Evolutionary conservation across 179 eudicot genomes (phyloP), one percentile per base, ranked within the genome.

Genomic region (Patellifolia procumbens): DNA sequence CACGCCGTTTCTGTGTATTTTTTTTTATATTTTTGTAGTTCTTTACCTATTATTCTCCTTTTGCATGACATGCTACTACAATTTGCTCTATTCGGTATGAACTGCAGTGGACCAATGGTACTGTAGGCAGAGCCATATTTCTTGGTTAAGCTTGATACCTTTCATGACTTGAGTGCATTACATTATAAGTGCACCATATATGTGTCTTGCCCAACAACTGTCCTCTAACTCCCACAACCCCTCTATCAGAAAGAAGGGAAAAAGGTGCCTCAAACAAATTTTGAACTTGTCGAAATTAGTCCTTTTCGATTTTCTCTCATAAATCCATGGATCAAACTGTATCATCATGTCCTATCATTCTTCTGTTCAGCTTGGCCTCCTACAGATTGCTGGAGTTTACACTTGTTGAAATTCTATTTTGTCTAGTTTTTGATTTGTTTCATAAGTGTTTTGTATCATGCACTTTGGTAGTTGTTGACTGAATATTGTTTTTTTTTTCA

Each of bases 401-500:
- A 22, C 3, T 56, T 24, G 61, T 56, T 24, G 61, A 56, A 2
- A 34, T 24, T 52, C 7, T 32, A 4, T 28, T 39, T 28, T n/a
- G 1, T 42, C 2, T 49, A 56, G 9, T n/a, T 62, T 52, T 11
- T 7, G 46, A 9, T 39, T 75, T n/a, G 29, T 42, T 76, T 62
- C 37, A 32, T 28, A 45, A 42, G 45, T 46, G n/a, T 19, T 45
- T 16, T 65, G 56, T 63, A 26, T 26, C 51, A 32, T 68, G 68
- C 28, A 62, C 24, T 43, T 3, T 61, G 68, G 26, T 80, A 20
- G 24, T 26, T 61, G 46, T 68, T 37, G 71, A 46, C 79, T 81
- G 37, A 67, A 62, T 59, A 3, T 39, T 74, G 58, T 42, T 70
- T 13, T 61, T 66, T 39, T 37, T 61, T 82, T 20, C 86, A 95